Evolutionary conservation across 2,329 filamentous ascomycete species (phyloP), one percentile per base, ranked within the genome.

Genomic region (Aspergillus pseudoviridinutans): DNA sequence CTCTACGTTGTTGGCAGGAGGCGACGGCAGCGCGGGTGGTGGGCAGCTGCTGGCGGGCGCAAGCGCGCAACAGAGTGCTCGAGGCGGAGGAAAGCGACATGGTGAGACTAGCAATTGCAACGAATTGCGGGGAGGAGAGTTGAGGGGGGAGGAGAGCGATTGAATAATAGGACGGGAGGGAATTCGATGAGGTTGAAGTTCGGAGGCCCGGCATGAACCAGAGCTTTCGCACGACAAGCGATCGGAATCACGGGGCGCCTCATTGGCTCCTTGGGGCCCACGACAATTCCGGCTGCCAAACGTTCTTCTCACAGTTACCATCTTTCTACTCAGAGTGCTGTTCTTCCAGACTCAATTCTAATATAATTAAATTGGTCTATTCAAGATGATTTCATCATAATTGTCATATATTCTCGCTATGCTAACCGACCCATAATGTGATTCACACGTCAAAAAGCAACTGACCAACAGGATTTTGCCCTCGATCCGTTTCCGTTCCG

Each of bases 11-110:
- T 65, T 78, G 72, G 67, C 71, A 72, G 66, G 72, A 71, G 67
- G 72, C 67, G 64, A 75, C 68, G 65, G 71, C 69, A 66, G 74
- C 71, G 69, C 74, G 72, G 64, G 72, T 68, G 66, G 73, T 71
- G 62, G 76, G 72, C 64, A 80, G 74, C 67, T 74, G 71, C 67
- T 79, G 76, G 68, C 76, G 76, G 66, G 77, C 74, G 73, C 76
- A 79, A 63, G 73, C 70, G 77, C 88, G 88, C 81, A 89, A 81
- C 74, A 90, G 82, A 71, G 85, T 80, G 78, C 86, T 85, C 75
- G 88, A 85, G 74, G 86, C 83, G 74, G 83, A 82, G 72, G 86
- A 79, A 76, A 91, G 84, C 75, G 74, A 72, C 72, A 75, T 74
- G 62, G 66, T 69, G 64, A 69, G 59, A 63, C 65, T 61, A 62